These are phyloP conservation scores for Penicillium sp. DNA, from an alignment of 2,329 filamentous ascomycete genomes.

Conservation along the genomic window DNA sequence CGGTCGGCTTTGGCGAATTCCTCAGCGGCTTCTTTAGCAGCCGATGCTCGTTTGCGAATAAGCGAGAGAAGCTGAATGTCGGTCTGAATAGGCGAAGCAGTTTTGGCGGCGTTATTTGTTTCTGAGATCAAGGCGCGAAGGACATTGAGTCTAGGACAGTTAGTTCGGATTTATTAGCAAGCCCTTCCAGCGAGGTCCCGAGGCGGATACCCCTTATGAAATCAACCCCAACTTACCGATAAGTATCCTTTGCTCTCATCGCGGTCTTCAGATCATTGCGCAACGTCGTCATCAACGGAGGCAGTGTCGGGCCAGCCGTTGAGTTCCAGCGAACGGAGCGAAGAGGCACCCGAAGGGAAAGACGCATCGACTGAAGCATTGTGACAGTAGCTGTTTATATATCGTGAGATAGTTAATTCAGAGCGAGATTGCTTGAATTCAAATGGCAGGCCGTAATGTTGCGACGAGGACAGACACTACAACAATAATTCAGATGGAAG, in stretches of 20 bases:
- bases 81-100: slow-evolving; percentile 40
- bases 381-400: not conserved
- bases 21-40: slow-evolving; percentile 34
- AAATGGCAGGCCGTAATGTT: not conserved
- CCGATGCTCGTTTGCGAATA: slow-evolving; percentile 40
- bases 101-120: slow-evolving; percentile 45
- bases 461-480: not conserved
- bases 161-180: not conserved
- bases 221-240: slow-evolving; percentile 28
- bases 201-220: no score
- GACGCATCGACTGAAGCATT: slow-evolving; percentile 32
- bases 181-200: no score
- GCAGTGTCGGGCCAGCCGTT: slow-evolving; percentile 29
- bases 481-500: not conserved
- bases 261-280: slow-evolving; percentile 44
- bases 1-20: slow-evolving; percentile 39
- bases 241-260: slow-evolving; percentile 46
- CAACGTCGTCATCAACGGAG: slow-evolving; percentile 42
- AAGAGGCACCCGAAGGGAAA: slow-evolving; percentile 23
- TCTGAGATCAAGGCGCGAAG: slow-evolving; percentile 46
- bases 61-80: slow-evolving; percentile 43
- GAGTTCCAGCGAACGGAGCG: slow-evolving; percentile 37
- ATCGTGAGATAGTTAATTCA: not conserved
- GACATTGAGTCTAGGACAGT: slow-evolving; percentile 39
- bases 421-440: not conserved